phyloP scores from a whole-genome alignment of 169 alveolate species.

The Eimeria praecox region DNA sequence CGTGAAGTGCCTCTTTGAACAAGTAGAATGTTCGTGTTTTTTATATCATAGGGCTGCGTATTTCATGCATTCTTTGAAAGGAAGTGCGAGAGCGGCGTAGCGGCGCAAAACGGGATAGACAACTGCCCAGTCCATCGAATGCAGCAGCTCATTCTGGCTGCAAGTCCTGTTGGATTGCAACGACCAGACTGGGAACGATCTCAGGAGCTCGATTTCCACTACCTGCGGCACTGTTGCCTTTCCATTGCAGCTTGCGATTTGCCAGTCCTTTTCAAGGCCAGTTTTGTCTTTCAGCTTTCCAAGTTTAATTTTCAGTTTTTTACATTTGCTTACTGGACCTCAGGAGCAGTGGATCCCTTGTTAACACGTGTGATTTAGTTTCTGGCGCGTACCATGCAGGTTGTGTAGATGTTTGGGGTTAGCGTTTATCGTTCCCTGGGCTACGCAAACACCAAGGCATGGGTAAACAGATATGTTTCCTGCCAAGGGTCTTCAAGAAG shows the following conservation, averaged over 20 bases:
- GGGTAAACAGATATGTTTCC: neutral
- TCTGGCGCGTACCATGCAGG: neutral
- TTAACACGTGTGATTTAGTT: neutral
- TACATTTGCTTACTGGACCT: neutral
- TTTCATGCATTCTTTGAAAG: neutral
- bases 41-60: neutral
- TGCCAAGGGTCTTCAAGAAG: neutral
- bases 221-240: neutral
- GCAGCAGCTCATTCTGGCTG: neutral
- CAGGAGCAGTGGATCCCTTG: neutral
- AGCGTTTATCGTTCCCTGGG: neutral
- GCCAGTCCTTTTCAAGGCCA: neutral
- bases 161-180: neutral
- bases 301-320: neutral
- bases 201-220: neutral
- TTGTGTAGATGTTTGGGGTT: neutral
- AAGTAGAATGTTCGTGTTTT: neutral
- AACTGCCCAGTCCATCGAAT: neutral
- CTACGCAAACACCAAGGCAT: neutral
- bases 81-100: neutral
- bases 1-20: neutral
- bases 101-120: neutral
- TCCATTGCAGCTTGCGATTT: neutral
- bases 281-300: conserved; percentile 17
- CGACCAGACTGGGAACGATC: neutral